Evolutionary conservation across 306 rosid species (phyloP).

Genomic region (Carpinus fangiana): DNA sequence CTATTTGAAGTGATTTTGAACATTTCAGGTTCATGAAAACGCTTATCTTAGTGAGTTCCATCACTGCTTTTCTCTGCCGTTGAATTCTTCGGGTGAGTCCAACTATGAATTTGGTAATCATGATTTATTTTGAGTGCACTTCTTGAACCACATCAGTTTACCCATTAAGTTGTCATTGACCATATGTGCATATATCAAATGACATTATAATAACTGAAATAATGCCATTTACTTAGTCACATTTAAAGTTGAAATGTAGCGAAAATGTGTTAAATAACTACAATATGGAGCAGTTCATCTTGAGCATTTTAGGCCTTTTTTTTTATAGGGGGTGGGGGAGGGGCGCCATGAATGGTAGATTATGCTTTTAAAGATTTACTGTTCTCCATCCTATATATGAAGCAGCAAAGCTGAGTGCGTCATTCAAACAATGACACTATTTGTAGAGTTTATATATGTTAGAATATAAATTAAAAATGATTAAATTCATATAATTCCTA

Average conservation of each 20-base stretch:
- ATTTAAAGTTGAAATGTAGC: too few species aligned
- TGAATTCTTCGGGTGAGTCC: slow-evolving; percentile 68
- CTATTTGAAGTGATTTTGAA: slow-evolving; percentile 25
- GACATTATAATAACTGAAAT: neutral
- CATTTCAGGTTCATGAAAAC: slow-evolving; percentile 93
- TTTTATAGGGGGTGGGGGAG: too few species aligned
- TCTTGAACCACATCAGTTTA: slow-evolving; percentile 8
- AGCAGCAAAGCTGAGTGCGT: too few species aligned
- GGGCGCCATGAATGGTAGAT: too few species aligned
- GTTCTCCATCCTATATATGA: too few species aligned
- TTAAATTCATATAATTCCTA: too few species aligned
- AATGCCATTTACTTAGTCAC: neutral
- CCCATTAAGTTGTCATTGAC: slow-evolving; percentile 1
- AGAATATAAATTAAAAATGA: too few species aligned
- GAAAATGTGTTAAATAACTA: too few species aligned
- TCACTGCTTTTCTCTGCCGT: slow-evolving; percentile 84
- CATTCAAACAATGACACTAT: neutral
- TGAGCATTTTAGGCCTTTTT: neutral
- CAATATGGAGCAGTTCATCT: neutral
- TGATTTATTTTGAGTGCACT: slow-evolving; percentile 7
- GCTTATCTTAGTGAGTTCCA: slow-evolving; percentile 86
- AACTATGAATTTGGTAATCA: slow-evolving; percentile 2
- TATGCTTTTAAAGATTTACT: too few species aligned
- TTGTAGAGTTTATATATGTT: neutral
- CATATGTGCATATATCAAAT: neutral